phyloP scores from a whole-genome alignment of 352 stramenopile genomes.

The Phytophthora brassicae region DNA sequence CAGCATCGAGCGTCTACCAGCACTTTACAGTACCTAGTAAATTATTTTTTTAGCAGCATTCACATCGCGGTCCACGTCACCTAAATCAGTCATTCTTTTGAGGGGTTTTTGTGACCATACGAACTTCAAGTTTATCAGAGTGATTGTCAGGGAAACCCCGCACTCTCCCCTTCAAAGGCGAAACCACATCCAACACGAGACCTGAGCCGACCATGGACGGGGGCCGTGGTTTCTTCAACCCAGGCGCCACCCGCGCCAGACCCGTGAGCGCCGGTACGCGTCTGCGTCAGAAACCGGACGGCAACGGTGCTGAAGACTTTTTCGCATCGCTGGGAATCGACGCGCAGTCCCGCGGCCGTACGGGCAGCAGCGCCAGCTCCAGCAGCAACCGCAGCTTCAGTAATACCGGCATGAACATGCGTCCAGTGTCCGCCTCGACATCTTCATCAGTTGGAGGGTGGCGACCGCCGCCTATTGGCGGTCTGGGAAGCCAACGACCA shows the following conservation, averaged over 20 bases:
- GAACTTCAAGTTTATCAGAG: constrained; percentile 15
- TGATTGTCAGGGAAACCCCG: constrained; percentile 14
- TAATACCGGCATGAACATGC: constrained; percentile 31
- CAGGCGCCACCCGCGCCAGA: constrained; percentile 29
- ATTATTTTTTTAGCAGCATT: not conserved
- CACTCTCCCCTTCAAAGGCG: constrained; percentile 14
- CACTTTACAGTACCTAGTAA: too few species aligned
- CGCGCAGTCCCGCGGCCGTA: constrained; percentile 14
- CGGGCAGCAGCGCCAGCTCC: constrained; percentile 25
- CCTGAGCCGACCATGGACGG: constrained; percentile 31
- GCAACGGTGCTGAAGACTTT: constrained; percentile 44
- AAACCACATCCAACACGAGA: constrained; percentile 35
- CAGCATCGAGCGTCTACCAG: too few species aligned
- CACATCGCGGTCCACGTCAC: constrained; percentile 5
- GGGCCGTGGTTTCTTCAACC: constrained; percentile 32
- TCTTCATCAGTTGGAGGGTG: constrained; percentile 20
- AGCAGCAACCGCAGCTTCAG: constrained; percentile 41
- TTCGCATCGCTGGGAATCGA: constrained; percentile 59
- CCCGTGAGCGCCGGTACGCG: constrained; percentile 59
- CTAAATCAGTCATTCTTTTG: constrained; percentile 10
- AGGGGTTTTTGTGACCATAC: constrained; percentile 5
- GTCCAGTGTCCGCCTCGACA: constrained; percentile 20
- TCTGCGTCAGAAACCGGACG: constrained; percentile 58
- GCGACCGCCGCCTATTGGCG: constrained; percentile 28
- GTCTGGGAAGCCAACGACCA: constrained; percentile 18